Conservation (phyloP, 257 asterid species). For the Verbena officinalis region DNA sequence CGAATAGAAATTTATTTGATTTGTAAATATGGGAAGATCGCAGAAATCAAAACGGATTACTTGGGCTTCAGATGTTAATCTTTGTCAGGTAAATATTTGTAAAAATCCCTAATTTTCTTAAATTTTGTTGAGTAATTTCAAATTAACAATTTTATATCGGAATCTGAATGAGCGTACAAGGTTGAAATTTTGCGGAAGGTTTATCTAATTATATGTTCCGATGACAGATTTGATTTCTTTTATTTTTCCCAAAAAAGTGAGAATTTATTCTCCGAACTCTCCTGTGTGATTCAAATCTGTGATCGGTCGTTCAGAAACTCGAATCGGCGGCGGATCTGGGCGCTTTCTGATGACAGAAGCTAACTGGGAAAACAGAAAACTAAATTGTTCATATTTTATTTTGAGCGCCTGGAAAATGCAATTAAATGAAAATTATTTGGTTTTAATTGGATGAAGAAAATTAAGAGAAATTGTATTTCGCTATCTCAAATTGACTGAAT, state of each 20-base stretch:
- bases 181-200: not conserved
- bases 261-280: too few species aligned
- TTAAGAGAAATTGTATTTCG: too few species aligned
- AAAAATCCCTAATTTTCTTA: slow-evolving; percentile 27
- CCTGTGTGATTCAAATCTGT: too few species aligned
- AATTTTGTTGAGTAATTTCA: not conserved
- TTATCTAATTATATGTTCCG: not conserved
- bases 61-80: slow-evolving; percentile 69
- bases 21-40: slow-evolving; percentile 56
- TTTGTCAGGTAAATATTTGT: slow-evolving; percentile 61
- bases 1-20: slow-evolving; percentile 15
- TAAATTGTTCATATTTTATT: too few species aligned
- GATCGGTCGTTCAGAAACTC: too few species aligned
- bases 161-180: not conserved
- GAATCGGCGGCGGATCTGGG: too few species aligned
- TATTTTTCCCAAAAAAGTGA: too few species aligned
- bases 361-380: not conserved
- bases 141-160: not conserved
- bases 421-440: too few species aligned
- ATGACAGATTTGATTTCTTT: too few species aligned
- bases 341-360: not conserved
- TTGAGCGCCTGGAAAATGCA: too few species aligned
- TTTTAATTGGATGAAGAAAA: too few species aligned
- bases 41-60: slow-evolving; percentile 61
- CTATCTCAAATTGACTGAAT: too few species aligned